Evolutionary conservation across 1,139 yeast genomes (phyloP), one percentile per base, ranked within the genome.

Genomic region (Scheffersomyces insectosa): DNA sequence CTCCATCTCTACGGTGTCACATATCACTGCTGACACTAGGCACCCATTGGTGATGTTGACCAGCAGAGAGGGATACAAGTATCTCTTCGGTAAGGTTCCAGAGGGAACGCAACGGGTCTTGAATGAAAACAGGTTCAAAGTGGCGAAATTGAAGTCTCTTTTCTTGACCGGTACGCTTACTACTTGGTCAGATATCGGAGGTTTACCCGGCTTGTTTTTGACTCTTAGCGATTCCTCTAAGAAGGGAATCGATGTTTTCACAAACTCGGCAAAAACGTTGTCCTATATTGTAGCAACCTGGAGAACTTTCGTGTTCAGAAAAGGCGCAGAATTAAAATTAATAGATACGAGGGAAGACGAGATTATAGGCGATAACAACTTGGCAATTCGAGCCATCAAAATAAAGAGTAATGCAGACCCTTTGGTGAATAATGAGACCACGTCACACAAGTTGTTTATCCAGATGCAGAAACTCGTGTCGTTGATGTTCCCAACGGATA

Each of bases 241-340:
- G 43, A 76, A 77, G 38, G 68, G 70, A 30, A 61, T 73, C 27
- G 70, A 68, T 25, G 66, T 74, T 2, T 71, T 62, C 46, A 59
- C 73, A n/a, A 65, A 60, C 46, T 62, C 65, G 20, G 64, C 72
- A 6, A 62, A 67, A 36, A 54, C 82, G 27, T 54, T 76, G 29
- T 70, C 77, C 36, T 85, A 80, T 62, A 72, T 80, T 38, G 79
- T 84, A 14, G 77, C 90, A 3, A 80, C 93, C 0, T 90, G 97
- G 97, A 74, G 97, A 51, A 82, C 82, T 49, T 91, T 91, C 65
- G 89, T 90, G n/a, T 89, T 88, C 61, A 77, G 97, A 52, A 79
- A 83, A 52, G 95, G 95, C 3, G 78, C 88, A 39, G 73, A 77
- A 36, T 62, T 89, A 42, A 66, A 63, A n/a, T 66, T 80, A 8